A percentile compares a stretch with the other conserved stretches of the same genome.
phyloP scores from a whole-genome alignment of 768 basidiomycete genomes.

The Lactifluus piperatus region DNA sequence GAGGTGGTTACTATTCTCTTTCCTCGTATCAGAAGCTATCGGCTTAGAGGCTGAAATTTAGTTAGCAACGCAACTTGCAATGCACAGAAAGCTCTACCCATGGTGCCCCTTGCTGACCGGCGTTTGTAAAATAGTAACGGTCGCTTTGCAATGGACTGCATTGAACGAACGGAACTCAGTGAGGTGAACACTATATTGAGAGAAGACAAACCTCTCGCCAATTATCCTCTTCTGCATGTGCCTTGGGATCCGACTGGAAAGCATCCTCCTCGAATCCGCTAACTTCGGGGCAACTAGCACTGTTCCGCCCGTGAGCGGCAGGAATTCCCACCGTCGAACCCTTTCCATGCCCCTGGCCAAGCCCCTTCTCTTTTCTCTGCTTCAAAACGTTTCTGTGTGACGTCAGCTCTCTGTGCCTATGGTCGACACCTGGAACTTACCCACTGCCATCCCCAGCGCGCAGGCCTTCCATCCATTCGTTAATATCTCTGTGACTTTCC shows the following conservation, averaged over 20 bases:
- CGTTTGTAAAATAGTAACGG: slow-evolving; percentile 7
- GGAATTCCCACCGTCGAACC: slow-evolving; percentile 4
- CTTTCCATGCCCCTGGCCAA: not conserved
- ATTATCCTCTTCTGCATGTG: not conserved
- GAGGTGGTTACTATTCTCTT: not conserved
- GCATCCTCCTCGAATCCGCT: not conserved
- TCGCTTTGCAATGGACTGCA: slow-evolving; percentile 5
- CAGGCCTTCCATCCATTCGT: slow-evolving; percentile 49
- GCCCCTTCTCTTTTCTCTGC: slow-evolving; percentile 32
- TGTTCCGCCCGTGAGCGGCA: not conserved
- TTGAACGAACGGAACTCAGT: not conserved
- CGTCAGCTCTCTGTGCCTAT: not conserved
- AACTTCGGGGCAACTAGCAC: not conserved
- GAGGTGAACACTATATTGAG: not conserved
- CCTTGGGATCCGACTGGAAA: not conserved
- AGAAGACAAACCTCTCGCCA: slow-evolving; percentile 10
- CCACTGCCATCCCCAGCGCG: slow-evolving; percentile 49
- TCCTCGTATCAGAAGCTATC: not conserved
- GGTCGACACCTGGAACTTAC: slow-evolving; percentile 33
- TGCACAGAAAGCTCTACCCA: not conserved
- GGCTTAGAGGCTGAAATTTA: not conserved
- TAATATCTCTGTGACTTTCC: slow-evolving; percentile 32
- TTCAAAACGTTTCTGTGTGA: slow-evolving; percentile 36
- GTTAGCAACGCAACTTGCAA: not conserved
- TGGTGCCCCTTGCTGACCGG: not conserved